Base-by-base conservation (phyloP, 495 filamentous ascomycete species). In the Durotheca rogersii region DNA sequence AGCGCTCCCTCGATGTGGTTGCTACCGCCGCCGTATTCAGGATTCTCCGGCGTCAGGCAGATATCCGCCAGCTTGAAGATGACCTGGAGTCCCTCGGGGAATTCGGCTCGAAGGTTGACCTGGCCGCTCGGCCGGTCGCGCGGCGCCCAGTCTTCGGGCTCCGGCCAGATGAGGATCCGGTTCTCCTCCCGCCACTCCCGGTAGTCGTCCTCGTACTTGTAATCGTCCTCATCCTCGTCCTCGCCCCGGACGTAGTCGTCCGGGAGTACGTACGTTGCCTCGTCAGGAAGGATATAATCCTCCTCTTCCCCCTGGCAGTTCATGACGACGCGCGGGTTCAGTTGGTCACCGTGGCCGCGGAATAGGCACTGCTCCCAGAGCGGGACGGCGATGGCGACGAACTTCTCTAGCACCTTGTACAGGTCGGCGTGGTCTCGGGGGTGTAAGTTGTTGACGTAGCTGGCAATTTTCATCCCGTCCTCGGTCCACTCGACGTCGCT, bases 41-140 rank as follows among this genome's bases (percentile, higher is more conserved):
- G 77, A 12, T 77, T 75, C 34, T 79, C 77, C 0, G 83, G 82
- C 0, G 74, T 79, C 2, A 87, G 65, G 17, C 82, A 63, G 45
- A 87, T 85, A 48, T 78, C 81, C 4, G 76, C 75, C 2, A 87
- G 58, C 52, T 85, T 85, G 40, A 85, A 75, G 34, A 86, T 82
- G 4, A 87, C 69, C 51, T 87, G 83, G 0, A 86, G 53, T 0
- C 72, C 73, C 7, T 30, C 25, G 7, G 58, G 47, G 17, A 53
- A 57, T 3, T 39, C 38, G 16, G 2, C n/a, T 19, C 27, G 42
- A 6, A 61, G 44, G n/a, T 56, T 32, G 9, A 33, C 43, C 9
- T 25, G 31, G 4, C 9, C 15, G 3, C 18, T 32, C 6, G 41
- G 23, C 16, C 45, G 40, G 12, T 30, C 12, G 16, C 47, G 58